Evolutionary conservation across 192 early-diverging fungal species (phyloP).

Genomic region (Rhizophlyctis rosea): DNA sequence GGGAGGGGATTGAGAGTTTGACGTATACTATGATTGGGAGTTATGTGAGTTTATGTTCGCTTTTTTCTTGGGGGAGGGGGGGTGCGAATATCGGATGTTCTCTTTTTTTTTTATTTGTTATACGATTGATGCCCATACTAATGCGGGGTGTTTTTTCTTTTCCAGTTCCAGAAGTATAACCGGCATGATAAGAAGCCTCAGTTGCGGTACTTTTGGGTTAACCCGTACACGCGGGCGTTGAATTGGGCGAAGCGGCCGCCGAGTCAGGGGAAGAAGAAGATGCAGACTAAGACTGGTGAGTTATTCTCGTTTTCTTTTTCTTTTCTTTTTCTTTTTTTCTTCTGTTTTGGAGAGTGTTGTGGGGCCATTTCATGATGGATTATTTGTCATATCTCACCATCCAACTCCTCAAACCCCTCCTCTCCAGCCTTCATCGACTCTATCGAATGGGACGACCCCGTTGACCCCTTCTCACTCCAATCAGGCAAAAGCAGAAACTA

Average conservation of each 20-base stretch:
- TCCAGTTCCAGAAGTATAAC: conserved; percentile 47
- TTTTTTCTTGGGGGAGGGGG: no score
- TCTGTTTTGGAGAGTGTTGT: neutral
- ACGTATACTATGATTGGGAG: conserved; percentile 45
- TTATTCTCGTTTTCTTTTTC: neutral
- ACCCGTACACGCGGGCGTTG: conserved; percentile 44
- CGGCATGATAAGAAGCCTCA: conserved; percentile 40
- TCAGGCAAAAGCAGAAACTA: conserved; percentile 33
- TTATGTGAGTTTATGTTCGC: conserved; percentile 27
- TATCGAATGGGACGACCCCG: conserved; percentile 19
- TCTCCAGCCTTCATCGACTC: conserved; percentile 26
- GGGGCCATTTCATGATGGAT: neutral
- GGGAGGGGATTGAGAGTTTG: conserved; percentile 25
- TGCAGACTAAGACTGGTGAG: conserved; percentile 39
- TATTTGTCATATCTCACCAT: neutral
- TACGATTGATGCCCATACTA: no score
- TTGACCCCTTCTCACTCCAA: no score
- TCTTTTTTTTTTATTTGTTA: no score
- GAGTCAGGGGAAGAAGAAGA: conserved; percentile 30
- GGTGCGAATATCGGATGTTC: no score
- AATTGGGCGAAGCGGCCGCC: conserved; percentile 39
- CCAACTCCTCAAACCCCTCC: neutral
- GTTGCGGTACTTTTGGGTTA: conserved; percentile 47
- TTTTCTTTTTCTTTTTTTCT: conserved; percentile 1
- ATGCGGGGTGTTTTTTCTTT: conserved; percentile 1